These are phyloP conservation scores for Trichocladium uniseriatum DNA, from an alignment of 495 filamentous ascomycete species.

Conservation along the genomic window DNA sequence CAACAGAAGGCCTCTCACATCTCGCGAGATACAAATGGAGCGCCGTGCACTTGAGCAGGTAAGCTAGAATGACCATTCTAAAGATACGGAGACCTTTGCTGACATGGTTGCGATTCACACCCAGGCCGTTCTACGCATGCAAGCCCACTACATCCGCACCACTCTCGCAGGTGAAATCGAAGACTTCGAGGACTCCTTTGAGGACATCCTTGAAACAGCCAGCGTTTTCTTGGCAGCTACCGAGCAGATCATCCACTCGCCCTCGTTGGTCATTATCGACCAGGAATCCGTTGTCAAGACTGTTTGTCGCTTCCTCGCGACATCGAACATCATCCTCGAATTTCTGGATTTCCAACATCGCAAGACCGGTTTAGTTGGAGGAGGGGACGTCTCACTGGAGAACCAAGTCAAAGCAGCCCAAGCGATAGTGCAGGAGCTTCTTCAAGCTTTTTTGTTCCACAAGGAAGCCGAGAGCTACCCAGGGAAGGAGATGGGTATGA, in stretches of 20 bases:
- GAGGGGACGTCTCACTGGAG: constrained; percentile 8
- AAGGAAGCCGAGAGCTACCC: constrained; percentile 5
- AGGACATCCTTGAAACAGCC: constrained; percentile 4
- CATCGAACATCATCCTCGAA: constrained; percentile 9
- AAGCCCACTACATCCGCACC: constrained; percentile 3
- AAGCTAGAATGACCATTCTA: not conserved
- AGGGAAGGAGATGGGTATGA: constrained; percentile 8
- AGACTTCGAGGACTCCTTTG: constrained; percentile 7
- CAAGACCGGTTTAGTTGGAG: constrained; percentile 2
- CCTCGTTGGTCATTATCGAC: constrained; percentile 2
- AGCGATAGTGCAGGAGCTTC: not conserved
- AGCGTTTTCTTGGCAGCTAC: constrained; percentile 4
- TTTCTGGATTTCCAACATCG: constrained; percentile 7
- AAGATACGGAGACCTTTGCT: not conserved
- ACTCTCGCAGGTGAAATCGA: constrained; percentile 3
- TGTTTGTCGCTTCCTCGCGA: constrained; percentile 3
- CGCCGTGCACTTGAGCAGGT: not conserved
- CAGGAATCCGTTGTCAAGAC: constrained; percentile 2
- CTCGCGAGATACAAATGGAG: not conserved
- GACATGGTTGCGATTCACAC: not conserved
- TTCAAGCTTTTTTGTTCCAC: constrained; percentile 4
- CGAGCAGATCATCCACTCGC: not conserved
- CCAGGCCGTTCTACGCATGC: constrained; percentile 1
- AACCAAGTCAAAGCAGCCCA: constrained; percentile 9
- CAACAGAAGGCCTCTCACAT: not conserved